Evolutionary conservation across 768 basidiomycete genomes (phyloP).

Genomic region (Leccinum subgranulosum): DNA sequence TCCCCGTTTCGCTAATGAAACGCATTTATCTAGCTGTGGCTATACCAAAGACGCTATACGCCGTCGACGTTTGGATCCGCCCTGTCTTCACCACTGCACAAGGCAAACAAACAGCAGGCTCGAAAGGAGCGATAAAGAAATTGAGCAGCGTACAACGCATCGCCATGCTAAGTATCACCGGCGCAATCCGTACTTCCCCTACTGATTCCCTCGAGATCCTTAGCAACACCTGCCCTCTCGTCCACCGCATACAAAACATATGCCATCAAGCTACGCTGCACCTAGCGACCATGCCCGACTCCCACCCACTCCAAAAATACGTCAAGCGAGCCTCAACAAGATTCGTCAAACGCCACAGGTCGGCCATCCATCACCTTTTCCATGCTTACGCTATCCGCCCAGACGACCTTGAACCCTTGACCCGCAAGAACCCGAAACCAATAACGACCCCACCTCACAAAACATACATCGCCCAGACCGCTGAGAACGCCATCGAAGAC

Average conservation of each 20-base stretch:
- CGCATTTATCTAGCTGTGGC: neutral
- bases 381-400: neutral
- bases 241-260: too few species aligned
- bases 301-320: neutral
- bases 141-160: neutral
- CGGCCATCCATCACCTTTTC: neutral
- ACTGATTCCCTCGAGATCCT: too few species aligned
- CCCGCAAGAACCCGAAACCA: too few species aligned
- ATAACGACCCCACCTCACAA: neutral
- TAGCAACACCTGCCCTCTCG: too few species aligned
- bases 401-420: too few species aligned
- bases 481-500: too few species aligned
- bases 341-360: neutral
- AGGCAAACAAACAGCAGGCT: neutral
- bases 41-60: neutral
- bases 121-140: neutral
- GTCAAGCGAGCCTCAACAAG: neutral
- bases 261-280: neutral
- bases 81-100: neutral
- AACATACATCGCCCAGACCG: neutral
- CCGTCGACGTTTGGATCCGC: neutral
- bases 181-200: too few species aligned
- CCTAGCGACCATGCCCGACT: neutral
- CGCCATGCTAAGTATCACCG: too few species aligned
- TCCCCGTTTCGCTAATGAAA: neutral